Percentiles rank a stretch among this genome's conserved stretches.
Evolutionary conservation across 2,329 filamentous ascomycete genomes (phyloP).

Genomic region (Ceratocystis alfenasii): DNA sequence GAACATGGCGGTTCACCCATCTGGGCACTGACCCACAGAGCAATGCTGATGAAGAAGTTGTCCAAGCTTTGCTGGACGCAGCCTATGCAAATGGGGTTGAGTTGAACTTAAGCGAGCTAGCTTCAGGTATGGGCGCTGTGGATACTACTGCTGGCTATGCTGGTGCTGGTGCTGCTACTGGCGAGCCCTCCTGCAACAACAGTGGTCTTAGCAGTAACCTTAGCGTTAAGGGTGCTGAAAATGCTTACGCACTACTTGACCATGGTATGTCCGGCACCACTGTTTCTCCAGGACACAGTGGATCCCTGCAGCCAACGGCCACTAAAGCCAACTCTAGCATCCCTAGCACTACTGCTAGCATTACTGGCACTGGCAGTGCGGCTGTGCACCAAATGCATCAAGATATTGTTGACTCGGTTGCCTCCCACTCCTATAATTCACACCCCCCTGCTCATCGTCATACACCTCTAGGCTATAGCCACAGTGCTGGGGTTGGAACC

Average conservation of each 20-base stretch:
- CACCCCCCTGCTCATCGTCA: constrained; percentile 5
- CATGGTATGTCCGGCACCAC: constrained; percentile 7
- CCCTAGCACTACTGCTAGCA: not conserved
- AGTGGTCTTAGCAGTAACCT: not conserved
- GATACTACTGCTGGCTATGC: not conserved
- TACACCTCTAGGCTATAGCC: not conserved
- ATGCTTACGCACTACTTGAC: not conserved
- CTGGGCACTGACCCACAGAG: not conserved
- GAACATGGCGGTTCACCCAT: constrained; percentile 6
- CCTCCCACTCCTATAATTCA: constrained; percentile 3
- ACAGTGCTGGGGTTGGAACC: not conserved
- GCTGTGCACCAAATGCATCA: constrained; percentile 10
- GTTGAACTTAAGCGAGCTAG: not conserved
- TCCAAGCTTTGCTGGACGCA: not conserved
- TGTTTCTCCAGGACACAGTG: constrained; percentile 13
- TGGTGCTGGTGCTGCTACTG: constrained; percentile 1
- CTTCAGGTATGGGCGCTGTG: not conserved
- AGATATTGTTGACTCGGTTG: constrained; percentile 7
- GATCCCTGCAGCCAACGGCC: not conserved
- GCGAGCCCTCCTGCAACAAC: not conserved
- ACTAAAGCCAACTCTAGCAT: not conserved
- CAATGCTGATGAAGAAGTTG: constrained; percentile 5
- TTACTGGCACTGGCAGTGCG: constrained; percentile 8
- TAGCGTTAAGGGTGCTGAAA: not conserved
- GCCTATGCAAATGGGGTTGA: not conserved